phyloP scores from a whole-genome alignment of 225 moss, liverwort and hornwort species.

The Ulota crispa region DNA sequence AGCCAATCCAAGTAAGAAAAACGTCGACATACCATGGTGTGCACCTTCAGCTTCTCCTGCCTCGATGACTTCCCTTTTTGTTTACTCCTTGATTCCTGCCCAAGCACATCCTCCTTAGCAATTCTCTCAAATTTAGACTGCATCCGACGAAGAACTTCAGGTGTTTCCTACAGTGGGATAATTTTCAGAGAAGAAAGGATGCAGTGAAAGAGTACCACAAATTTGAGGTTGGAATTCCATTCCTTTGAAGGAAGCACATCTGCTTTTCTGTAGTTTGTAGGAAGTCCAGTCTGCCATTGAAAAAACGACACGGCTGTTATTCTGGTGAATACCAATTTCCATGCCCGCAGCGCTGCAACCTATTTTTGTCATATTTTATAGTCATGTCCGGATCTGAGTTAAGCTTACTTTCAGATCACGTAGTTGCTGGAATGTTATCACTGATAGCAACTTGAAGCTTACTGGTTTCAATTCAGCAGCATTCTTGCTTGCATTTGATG shows the following conservation, averaged over 20 bases:
- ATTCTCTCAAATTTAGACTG: background rate
- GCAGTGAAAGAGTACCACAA: slow-evolving; percentile 17
- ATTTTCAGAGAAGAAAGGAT: background rate
- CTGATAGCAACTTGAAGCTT: slow-evolving; percentile 19
- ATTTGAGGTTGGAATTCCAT: slow-evolving; percentile 24
- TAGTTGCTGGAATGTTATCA: background rate
- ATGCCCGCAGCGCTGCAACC: background rate
- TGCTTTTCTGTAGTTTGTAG: slow-evolving; percentile 44
- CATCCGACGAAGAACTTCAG: background rate
- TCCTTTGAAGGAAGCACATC: slow-evolving; percentile 19
- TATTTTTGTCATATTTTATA: too few species aligned
- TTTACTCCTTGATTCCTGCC: slow-evolving; percentile 24
- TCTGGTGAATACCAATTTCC: background rate
- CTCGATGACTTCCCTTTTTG: slow-evolving; percentile 14
- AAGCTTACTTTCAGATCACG: background rate
- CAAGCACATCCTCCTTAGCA: slow-evolving; percentile 10
- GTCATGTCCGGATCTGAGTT: background rate
- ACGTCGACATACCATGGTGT: slow-evolving; percentile 18
- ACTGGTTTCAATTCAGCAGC: slow-evolving; percentile 51
- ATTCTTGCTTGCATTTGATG: slow-evolving; percentile 21
- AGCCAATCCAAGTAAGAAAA: background rate
- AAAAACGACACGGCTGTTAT: slow-evolving; percentile 9
- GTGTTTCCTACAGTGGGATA: background rate
- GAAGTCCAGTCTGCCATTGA: slow-evolving; percentile 40
- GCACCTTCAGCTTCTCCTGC: slow-evolving; percentile 37